phyloP scores from a whole-genome alignment of 2,329 filamentous ascomycete genomes.

The Akanthomyces muscarius region DNA sequence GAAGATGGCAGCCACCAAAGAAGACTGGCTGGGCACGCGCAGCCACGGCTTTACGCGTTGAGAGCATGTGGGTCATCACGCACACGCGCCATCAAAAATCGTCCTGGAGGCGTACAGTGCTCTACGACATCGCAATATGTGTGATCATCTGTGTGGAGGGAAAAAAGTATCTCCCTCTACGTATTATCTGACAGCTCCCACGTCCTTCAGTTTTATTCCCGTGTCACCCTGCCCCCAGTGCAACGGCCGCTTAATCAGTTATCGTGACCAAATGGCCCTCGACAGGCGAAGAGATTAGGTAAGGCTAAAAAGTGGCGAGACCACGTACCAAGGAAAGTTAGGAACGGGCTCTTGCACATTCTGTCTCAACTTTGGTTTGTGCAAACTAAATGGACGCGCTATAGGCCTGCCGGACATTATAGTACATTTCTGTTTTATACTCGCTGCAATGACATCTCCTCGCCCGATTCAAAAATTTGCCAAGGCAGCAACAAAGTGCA shows the following conservation, averaged over 20 bases:
- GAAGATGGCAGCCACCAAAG: neutral
- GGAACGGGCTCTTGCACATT: neutral
- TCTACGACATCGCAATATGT: neutral
- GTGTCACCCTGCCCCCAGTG: too few species aligned
- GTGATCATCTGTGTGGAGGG: too few species aligned
- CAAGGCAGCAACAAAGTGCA: constrained; percentile 51
- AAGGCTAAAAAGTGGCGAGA: constrained; percentile 5
- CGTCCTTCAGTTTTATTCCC: too few species aligned
- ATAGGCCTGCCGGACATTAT: neutral
- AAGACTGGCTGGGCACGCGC: neutral
- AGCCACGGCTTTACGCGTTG: constrained; percentile 8
- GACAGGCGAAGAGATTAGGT: neutral
- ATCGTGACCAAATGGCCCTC: neutral
- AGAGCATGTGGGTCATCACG: neutral
- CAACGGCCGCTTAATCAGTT: neutral
- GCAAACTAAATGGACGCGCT: neutral
- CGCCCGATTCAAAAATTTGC: constrained; percentile 55
- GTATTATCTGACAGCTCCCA: too few species aligned
- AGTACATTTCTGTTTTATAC: neutral
- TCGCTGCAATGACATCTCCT: constrained; percentile 16
- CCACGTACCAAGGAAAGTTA: neutral
- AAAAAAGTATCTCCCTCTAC: neutral
- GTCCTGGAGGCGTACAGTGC: too few species aligned
- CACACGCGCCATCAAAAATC: neutral
- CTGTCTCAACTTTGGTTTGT: neutral